Evolutionary conservation across 1,284 basidiomycete genomes (phyloP).

Genomic region (Boletus smithii): DNA sequence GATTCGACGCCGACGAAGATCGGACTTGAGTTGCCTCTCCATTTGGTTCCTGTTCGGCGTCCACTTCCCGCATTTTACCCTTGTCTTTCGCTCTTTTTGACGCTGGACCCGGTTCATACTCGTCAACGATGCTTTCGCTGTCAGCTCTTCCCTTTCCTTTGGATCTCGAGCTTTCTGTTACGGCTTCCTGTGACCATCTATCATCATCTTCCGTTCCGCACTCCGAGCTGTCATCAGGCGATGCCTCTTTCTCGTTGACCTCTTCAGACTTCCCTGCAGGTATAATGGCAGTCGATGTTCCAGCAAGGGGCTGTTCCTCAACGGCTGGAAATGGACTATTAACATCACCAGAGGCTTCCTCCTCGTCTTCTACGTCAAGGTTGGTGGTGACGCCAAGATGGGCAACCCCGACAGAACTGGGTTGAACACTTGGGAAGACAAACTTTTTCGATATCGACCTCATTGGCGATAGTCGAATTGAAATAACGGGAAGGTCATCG

Average conservation of each 20-base stretch:
- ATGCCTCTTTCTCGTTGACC: neutral
- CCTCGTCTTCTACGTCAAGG: neutral
- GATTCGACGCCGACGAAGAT: conserved; percentile 12
- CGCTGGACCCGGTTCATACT: conserved; percentile 8
- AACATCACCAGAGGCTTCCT: neutral
- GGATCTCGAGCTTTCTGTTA: conserved; percentile 15
- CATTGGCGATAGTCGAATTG: conserved; percentile 23
- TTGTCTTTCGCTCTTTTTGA: conserved; percentile 16
- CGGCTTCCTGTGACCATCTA: conserved; percentile 22
- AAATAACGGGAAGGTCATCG: conserved; percentile 29
- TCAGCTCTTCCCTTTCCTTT: conserved; percentile 29
- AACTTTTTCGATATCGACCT: conserved; percentile 36
- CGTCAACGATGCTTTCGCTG: conserved; percentile 13
- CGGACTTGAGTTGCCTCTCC: conserved; percentile 8
- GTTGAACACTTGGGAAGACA: conserved; percentile 25
- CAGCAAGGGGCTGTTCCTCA: conserved; percentile 6
- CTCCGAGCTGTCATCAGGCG: conserved; percentile 10
- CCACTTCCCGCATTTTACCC: conserved; percentile 24
- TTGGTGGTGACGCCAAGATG: neutral
- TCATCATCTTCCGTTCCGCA: conserved; percentile 24
- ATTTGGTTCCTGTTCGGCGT: conserved; percentile 7
- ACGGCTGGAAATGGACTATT: neutral
- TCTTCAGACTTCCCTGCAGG: neutral
- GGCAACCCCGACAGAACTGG: neutral
- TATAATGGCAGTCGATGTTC: neutral